Base-by-base conservation (phyloP, 495 filamentous ascomycete genomes). In the Neurospora africana region DNA sequence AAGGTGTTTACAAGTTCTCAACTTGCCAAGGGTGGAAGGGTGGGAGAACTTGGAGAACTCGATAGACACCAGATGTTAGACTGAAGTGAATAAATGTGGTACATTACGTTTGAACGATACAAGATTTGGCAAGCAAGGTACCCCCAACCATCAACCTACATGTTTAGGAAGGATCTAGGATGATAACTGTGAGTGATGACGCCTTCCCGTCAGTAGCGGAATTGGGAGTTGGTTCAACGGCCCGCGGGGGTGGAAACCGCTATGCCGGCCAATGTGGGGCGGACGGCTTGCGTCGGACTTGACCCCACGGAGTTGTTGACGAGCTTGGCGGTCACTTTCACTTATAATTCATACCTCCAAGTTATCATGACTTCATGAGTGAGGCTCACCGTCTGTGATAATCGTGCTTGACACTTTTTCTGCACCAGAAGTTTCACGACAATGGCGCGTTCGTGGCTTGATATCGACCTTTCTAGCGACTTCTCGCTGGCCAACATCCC, bases 401-500 rank as follows among this genome's bases (percentile, higher is more conserved):
- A 1, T 19, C 23, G 3, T 19, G 9, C 9, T 35, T 19, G 27
- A 19, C 15, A 33, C 27, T 30, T 33, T 35, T 19, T 15, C 23
- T 65, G 47, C 21, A 23, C 10, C 53, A 33, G 0, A 17, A 33
- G 33, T 6, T 19, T 35, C 15, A 69, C 27, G n/a, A 80, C 70
- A 1, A 79, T 77, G 78, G 40, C 70, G 17, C 67, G 61, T 36
- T 77, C 83, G 9, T 85, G 82, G 82, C 78, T 83, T 38, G 74
- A 78, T 40, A 74, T 82, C 69, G 72, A 75, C 43, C 75, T 81
- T 33, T 72, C 79, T 19, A 81, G 76, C 67, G 81, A 81, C 71
- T 98, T 98, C 82, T 95, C 94, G 17, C 83, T 98, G 67, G 85
- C 89, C 75, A 97, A 98, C 81, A 91, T 98, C 73, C 95, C 95